Base-by-base conservation (phyloP, 345 rosid species). In the Ricinus communis region DNA sequence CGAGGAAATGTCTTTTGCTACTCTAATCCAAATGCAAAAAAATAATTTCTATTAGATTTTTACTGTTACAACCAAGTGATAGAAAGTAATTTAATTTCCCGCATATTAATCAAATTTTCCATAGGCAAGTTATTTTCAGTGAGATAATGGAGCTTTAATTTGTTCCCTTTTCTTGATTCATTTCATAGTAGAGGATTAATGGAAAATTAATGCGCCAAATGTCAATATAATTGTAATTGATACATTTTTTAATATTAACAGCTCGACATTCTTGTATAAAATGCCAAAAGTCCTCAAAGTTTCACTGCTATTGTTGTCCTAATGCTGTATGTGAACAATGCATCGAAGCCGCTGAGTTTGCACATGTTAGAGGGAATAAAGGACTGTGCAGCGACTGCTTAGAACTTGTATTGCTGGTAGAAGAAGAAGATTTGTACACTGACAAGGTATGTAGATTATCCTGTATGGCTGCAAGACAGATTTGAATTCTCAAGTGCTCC, bases 281-380 rank as follows among this genome's bases (percentile, higher is more conserved):
- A 21, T 77, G 81, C 65, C 41, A 25, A 1, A 73, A 68, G 38
- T 14, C 60, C 10, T 24, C 81, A n/a, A 68, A 62, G 50, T 68
- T 61, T 45, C 49, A 54, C 63, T 77, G 81, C 73, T 77, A 72
- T 65, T 65, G 71, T 60, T 76, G 80, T 66, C 80, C 80, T 47
- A 60, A 71, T 54, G 77, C 81, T 36, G 58, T 64, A 63, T 77
- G 81, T n/a, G 56, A 57, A 25, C 55, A 18, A 47, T 77, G 81
- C 74, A 27, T 61, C 45, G 5, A n/a, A 33, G 28, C 59, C 24
- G 58, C 61, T 19, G 65, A 72, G 52, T 77, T 77, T 36, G 73
- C 69, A 61, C 45, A 28, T 55, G 70, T 77, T 16, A 72, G 50
- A 41, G 77, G 76, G 24, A 55, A 54, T 36, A 72, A 49, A 54